Conservation (phyloP, 1,284 basidiomycete genomes). For the Boletus coffeatus region DNA sequence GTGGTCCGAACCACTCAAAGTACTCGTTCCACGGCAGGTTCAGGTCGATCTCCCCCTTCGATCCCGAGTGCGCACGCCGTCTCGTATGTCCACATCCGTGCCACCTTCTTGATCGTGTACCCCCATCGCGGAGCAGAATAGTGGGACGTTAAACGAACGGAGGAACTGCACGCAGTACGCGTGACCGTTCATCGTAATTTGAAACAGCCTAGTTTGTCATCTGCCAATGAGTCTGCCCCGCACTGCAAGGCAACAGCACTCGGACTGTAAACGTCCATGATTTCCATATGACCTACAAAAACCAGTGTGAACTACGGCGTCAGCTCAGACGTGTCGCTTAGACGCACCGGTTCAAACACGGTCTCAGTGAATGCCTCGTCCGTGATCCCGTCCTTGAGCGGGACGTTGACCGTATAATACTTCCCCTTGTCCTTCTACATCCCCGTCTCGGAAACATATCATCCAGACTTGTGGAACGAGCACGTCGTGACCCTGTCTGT, state of each 20-base stretch:
- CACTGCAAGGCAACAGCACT: conserved; percentile 92
- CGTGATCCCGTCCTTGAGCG: conserved; percentile 90
- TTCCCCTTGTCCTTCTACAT: conserved; percentile 82
- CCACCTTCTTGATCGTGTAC: conserved; percentile 92
- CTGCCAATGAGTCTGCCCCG: conserved; percentile 92
- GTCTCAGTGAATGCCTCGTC: conserved; percentile 71
- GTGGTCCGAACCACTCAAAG: conserved; percentile 97
- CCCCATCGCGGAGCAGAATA: conserved; percentile 95
- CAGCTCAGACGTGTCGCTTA: background rate
- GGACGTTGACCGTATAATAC: conserved; percentile 92
- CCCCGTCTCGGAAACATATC: conserved; percentile 88
- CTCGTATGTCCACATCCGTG: conserved; percentile 94
- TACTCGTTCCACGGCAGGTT: conserved; percentile 94
- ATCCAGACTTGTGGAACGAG: conserved; percentile 85
- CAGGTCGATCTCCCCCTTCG: conserved; percentile 67
- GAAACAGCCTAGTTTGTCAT: conserved; percentile 96
- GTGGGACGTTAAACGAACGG: conserved; percentile 78
- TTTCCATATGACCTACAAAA: conserved; percentile 70
- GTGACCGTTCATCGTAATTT: conserved; percentile 96
- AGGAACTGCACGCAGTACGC: conserved; percentile 89
- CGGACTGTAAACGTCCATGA: conserved; percentile 87
- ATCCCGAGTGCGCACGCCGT: conserved; percentile 91
- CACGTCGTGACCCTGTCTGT: conserved; percentile 96
- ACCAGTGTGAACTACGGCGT: background rate
- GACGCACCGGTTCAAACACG: conserved; percentile 84